Conservation (phyloP, 495 filamentous ascomycete genomes). For the Aspergillus incahuasiensis region DNA sequence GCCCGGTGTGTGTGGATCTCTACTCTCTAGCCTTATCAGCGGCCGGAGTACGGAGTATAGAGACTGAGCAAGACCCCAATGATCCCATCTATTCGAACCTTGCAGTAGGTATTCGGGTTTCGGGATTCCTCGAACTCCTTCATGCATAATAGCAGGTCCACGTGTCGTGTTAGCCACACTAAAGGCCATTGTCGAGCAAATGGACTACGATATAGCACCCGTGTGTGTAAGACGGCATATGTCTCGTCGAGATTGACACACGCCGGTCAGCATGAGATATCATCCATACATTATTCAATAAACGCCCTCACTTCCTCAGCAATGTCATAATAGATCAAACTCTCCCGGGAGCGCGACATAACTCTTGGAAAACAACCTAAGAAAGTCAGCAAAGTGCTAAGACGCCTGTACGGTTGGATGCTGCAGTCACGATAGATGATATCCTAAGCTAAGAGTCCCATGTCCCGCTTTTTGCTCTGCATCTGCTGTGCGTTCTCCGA, state of each 20-base stretch:
- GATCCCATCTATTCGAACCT: too few species aligned
- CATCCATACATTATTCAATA: neutral
- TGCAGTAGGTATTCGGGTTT: neutral
- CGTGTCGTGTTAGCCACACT: too few species aligned
- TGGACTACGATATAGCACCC: too few species aligned
- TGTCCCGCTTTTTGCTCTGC: constrained; percentile 30
- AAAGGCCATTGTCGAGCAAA: too few species aligned
- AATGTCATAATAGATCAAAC: constrained; percentile 8
- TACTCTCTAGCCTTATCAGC: neutral
- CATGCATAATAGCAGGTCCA: too few species aligned
- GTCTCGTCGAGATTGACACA: neutral
- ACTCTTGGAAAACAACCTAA: constrained; percentile 12
- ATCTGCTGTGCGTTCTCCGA: constrained; percentile 23
- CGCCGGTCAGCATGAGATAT: neutral
- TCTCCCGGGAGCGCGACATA: neutral
- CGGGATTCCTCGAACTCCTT: neutral
- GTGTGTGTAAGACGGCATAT: too few species aligned
- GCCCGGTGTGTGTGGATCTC: neutral
- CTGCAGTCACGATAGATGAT: constrained; percentile 34
- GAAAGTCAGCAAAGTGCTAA: neutral
- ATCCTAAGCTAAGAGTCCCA: constrained; percentile 29
- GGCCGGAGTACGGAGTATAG: neutral
- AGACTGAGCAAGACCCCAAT: neutral
- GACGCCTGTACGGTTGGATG: constrained; percentile 6
- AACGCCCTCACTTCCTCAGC: constrained; percentile 4